Evolutionary conservation across 768 basidiomycete genomes (phyloP), one percentile per base, ranked within the genome.

Genomic region (Sporobolomyces roseus): DNA sequence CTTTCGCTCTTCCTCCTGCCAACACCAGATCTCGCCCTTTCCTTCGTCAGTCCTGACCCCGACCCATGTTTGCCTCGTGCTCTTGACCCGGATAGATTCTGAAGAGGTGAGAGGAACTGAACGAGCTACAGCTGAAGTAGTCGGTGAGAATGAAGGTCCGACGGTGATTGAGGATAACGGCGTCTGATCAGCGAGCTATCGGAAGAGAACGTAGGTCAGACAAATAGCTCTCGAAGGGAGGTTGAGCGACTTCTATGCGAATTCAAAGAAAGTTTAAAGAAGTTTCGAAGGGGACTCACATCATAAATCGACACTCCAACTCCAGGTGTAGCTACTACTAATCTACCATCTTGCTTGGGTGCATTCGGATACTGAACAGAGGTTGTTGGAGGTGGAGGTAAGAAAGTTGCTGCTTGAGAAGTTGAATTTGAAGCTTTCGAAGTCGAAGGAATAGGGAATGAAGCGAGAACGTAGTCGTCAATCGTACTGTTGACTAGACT

Each of bases 1-100:
- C 58, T 69, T 69, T 25, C 64, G 61, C 60, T 73, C 71, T 17
- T 69, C 67, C 58, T 73, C 71, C 13, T 63, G 64, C 67, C 67
- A 73, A 41, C 61, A 63, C 71, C 71, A 73, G 23, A 73, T 59
- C 62, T 73, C 71, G 29, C 68, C 68, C 32, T 56, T 65, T 3
- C 61, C 64, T 9, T 61, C 67, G 10, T 58, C 56, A 1, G 68
- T 60, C 10, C 46, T 10, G 13, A 69, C 64, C 19, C 71, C 71
- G 33, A 73, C 65, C 71, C 71, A 73, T 2, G 71, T 73, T 14
- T 63, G 51, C 2, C 71, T 61, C 13, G 56, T 52, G 46, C 56
- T 58, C 71, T 68, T 73, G 30, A 73, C 67, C 13, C 71, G 63
- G 41, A 66, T 61, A 6, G 71, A 73, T 1, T 69, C 67, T 21